These are phyloP conservation scores for Diplodia sapinea DNA, from an alignment of 2,329 filamentous ascomycete species.

Conservation along the genomic window DNA sequence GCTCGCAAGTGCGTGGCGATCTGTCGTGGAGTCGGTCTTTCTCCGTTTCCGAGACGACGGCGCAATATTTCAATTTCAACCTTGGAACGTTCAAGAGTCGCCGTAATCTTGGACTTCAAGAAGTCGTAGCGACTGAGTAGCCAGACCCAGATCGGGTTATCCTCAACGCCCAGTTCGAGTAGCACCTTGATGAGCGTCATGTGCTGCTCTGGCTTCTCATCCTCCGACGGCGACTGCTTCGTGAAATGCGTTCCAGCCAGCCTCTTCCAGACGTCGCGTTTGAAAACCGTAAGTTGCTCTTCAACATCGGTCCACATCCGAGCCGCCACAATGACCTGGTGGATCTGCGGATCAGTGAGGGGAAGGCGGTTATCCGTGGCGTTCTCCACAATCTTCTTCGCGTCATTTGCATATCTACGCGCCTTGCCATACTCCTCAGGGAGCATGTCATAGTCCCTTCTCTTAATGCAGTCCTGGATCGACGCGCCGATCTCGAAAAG, in stretches of 20 bases:
- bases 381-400: slow-evolving; percentile 68
- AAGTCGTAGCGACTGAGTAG: slow-evolving; percentile 87
- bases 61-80: slow-evolving; percentile 92
- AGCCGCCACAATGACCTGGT: slow-evolving; percentile 84
- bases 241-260: slow-evolving; percentile 70
- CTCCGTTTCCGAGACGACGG: slow-evolving; percentile 74
- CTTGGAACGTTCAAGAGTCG: slow-evolving; percentile 81
- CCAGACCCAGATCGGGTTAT: slow-evolving; percentile 98
- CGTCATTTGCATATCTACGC: slow-evolving; percentile 80
- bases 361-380: slow-evolving; percentile 57
- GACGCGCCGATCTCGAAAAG: slow-evolving; percentile 80
- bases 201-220: slow-evolving; percentile 73
- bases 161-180: slow-evolving; percentile 90
- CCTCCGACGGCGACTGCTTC: slow-evolving; percentile 55
- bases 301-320: slow-evolving; percentile 96
- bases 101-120: slow-evolving; percentile 82
- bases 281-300: slow-evolving; percentile 83
- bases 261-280: slow-evolving; percentile 85
- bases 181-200: slow-evolving; percentile 89
- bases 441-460: slow-evolving; percentile 86
- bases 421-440: slow-evolving; percentile 87
- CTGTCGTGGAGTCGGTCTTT: slow-evolving; percentile 70
- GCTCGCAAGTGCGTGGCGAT: slow-evolving; percentile 79
- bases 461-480: slow-evolving; percentile 83
- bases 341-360: slow-evolving; percentile 78